Evolutionary conservation across 164 flowering plant genomes (phyloP), one percentile per base, ranked within the genome.

Genomic region (Sedum album): DNA sequence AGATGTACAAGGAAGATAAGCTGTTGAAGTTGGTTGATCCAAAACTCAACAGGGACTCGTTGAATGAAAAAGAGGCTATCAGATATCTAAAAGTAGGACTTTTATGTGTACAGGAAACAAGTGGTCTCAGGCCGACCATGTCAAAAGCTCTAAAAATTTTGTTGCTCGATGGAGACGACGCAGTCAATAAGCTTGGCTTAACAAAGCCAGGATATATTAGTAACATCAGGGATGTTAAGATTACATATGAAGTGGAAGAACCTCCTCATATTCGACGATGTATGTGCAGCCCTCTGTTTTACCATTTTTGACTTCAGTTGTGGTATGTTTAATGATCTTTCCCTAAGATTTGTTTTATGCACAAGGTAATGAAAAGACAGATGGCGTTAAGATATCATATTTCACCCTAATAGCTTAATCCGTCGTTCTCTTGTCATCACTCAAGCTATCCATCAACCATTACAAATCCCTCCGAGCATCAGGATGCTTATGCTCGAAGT

Each of bases 41-140:
- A 6, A 18, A 28, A 26, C 64, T 60, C 33, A 60, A 9, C 17
- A 1, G 30, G 8, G 36, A 60, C 33, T 28, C 28, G 20, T 31
- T 31, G 28, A 48, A 48, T n/a, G 64, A 28, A 60, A n/a, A 15
- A 31, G 64, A 60, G 26, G 33, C 64, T 33, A 10, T 60, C 1
- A 26, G 64, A 60, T 60, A 26, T 60, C 64, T 60, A 5, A 28
- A 60, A 31, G 64, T 60, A 25, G 64, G 64, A 28, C 64, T 60
- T 60, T n/a, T 60, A 21, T 60, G 64, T 25, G 64, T 60, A 2
- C 64, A 60, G 9, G 64, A 60, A 60, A 60, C 13, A 26, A 26
- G 31, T 60, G 33, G 64, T 4, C 33, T 60, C 36, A 60, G 64
- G 64, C 64, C 64, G 17, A 60, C 5, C 36, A 60, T 60, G 64